These are phyloP conservation scores for Plasmodiophora brassicae DNA, from an alignment of 208 protist genomes.

Conservation along the genomic window DNA sequence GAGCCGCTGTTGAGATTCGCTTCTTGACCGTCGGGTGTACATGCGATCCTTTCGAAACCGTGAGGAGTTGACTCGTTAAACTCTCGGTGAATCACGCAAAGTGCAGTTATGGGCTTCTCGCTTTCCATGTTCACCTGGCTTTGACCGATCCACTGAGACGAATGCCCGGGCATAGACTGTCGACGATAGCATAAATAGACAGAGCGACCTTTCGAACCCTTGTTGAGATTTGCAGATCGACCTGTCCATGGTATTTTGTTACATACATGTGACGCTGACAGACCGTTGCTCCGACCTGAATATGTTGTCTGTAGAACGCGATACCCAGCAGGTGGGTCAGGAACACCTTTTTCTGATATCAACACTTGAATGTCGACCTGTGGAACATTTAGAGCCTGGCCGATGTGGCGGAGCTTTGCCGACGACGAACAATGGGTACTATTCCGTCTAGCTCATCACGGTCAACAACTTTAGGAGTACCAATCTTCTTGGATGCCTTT, in stretches of 20 bases:
- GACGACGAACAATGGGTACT: not conserved
- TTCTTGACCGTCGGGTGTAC: not conserved
- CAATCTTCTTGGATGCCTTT: not conserved
- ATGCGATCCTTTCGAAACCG: slow-evolving; percentile 12
- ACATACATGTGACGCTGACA: no score
- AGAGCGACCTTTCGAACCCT: not conserved
- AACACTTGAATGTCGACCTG: slow-evolving; percentile 30
- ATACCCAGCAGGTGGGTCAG: not conserved
- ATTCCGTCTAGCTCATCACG: slow-evolving; percentile 4
- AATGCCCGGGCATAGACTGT: not conserved
- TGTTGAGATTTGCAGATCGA: slow-evolving; percentile 8
- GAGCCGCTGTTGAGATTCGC: slow-evolving; percentile 23
- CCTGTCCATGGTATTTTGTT: no score
- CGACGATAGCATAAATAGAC: slow-evolving; percentile 8
- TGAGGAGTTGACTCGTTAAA: slow-evolving; percentile 4
- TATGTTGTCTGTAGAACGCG: not conserved
- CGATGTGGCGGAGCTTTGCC: not conserved
- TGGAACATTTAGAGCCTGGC: not conserved
- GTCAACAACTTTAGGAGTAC: not conserved
- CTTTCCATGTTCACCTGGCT: not conserved
- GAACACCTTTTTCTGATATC: not conserved
- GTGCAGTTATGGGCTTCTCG: not conserved
- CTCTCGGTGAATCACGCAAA: slow-evolving; percentile 18
- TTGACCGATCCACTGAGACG: not conserved
- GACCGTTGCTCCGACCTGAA: no score